Percentiles rank a stretch among this genome's conserved stretches.
phyloP scores from a whole-genome alignment of 805 yeast species.

The Kodamaea fukazawae region DNA sequence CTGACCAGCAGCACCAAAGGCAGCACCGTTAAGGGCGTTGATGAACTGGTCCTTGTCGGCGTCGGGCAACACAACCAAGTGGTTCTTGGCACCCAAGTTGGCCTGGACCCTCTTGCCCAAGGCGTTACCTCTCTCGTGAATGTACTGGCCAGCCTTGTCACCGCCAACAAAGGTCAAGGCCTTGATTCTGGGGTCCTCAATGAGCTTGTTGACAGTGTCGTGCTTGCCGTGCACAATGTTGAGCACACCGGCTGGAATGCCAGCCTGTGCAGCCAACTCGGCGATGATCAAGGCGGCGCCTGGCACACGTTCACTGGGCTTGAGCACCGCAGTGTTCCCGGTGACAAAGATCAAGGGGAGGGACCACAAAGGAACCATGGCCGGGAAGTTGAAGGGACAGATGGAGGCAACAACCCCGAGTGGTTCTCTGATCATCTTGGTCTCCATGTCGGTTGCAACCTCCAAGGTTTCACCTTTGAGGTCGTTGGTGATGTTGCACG shows the following conservation, averaged over 20 bases:
- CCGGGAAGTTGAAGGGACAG: conserved; percentile 82
- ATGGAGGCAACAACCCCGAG: conserved; percentile 76
- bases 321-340: conserved; percentile 66
- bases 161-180: conserved; percentile 80
- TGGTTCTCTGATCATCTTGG: conserved; percentile 72
- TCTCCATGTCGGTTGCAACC: conserved; percentile 73
- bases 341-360: conserved; percentile 62
- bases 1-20: conserved; percentile 84
- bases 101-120: conserved; percentile 76
- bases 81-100: conserved; percentile 78
- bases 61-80: conserved; percentile 69
- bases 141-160: conserved; percentile 74
- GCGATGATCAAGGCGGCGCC: conserved; percentile 76
- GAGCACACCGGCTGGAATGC: conserved; percentile 71
- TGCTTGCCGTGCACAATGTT: conserved; percentile 74
- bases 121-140: conserved; percentile 61
- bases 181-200: conserved; percentile 71
- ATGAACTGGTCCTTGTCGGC: conserved; percentile 63
- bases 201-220: conserved; percentile 65
- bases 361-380: conserved; percentile 76
- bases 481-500: conserved; percentile 63
- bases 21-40: conserved; percentile 69
- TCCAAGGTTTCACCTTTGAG: conserved; percentile 62
- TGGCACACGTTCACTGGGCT: conserved; percentile 74
- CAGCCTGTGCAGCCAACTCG: conserved; percentile 69